These are phyloP conservation scores for Yamadazyma diospyri DNA, from an alignment of 1,139 yeast genomes.

Conservation along the genomic window DNA sequence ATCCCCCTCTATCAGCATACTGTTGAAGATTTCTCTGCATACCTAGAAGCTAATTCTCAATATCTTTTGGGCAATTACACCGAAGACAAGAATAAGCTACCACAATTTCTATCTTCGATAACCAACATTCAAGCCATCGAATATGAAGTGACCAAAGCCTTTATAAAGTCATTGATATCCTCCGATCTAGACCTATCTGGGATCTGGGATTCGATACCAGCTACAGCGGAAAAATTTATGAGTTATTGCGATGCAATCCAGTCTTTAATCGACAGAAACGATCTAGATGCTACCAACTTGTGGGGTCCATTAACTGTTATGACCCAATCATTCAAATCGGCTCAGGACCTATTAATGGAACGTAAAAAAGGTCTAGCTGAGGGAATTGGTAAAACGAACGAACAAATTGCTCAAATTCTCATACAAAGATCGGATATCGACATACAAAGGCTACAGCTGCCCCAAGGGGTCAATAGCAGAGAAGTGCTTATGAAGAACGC, in stretches of 20 bases:
- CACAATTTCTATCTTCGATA: conserved; percentile 26
- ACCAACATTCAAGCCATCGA: conserved; percentile 23
- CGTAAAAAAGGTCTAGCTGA: conserved; percentile 19
- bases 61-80: conserved; percentile 23
- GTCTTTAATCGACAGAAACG: conserved; percentile 37
- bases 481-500: conserved; percentile 34
- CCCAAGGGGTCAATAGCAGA: conserved; percentile 27
- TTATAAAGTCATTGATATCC: conserved; percentile 20
- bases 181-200: conserved; percentile 17
- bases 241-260: conserved; percentile 44
- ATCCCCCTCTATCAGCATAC: conserved; percentile 9
- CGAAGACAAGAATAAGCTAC: conserved; percentile 17
- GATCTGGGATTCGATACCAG: conserved; percentile 27
- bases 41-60: conserved; percentile 20
- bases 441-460: conserved; percentile 41
- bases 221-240: conserved; percentile 34
- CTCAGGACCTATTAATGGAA: conserved; percentile 31
- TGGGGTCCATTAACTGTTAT: conserved; percentile 44
- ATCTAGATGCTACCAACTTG: conserved; percentile 18
- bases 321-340: conserved; percentile 33
- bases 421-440: conserved; percentile 54
- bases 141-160: conserved; percentile 20
- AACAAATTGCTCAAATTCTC: conserved; percentile 40
- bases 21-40: conserved; percentile 17
- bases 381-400: conserved; percentile 34